A percentile compares a stretch with the other conserved stretches of the same genome.
These are phyloP conservation scores for Micromonas commoda DNA, from an alignment of 139 green algal genomes.

Conservation along the genomic window DNA sequence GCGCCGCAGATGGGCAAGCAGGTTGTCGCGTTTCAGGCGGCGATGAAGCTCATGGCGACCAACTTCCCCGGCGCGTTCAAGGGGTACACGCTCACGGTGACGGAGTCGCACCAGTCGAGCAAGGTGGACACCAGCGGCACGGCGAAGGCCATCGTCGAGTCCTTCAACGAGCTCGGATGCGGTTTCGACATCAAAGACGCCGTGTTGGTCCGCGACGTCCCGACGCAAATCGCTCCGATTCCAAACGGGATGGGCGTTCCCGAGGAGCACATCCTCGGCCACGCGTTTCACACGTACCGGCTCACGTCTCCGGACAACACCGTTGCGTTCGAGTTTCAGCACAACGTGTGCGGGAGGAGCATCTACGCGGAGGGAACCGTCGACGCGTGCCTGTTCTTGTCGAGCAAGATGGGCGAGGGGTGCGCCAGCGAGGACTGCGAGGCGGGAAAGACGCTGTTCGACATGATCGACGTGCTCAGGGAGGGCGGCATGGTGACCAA, in stretches of 20 bases:
- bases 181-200: slow-evolving; percentile 56
- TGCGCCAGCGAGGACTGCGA: slow-evolving; percentile 45
- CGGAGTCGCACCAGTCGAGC: slow-evolving; percentile 91
- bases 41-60: slow-evolving; percentile 85
- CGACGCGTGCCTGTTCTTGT: slow-evolving; percentile 85
- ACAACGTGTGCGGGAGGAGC: slow-evolving; percentile 86
- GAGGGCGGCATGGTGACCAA: slow-evolving; percentile 70
- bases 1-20: slow-evolving; percentile 99
- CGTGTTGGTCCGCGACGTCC: slow-evolving; percentile 66
- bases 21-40: slow-evolving; percentile 85
- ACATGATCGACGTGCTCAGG: slow-evolving; percentile 96
- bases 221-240: background rate
- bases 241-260: slow-evolving; percentile 61
- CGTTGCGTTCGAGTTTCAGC: slow-evolving; percentile 91
- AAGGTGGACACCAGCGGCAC: slow-evolving; percentile 91
- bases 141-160: slow-evolving; percentile 84
- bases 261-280: slow-evolving; percentile 55
- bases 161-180: slow-evolving; percentile 77
- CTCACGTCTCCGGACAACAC: slow-evolving; percentile 64
- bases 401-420: background rate
- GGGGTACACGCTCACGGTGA: slow-evolving; percentile 82
- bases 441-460: slow-evolving; percentile 74
- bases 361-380: slow-evolving; percentile 97
- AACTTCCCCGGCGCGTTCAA: slow-evolving; percentile 87
- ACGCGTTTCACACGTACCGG: slow-evolving; percentile 98